phyloP scores from a whole-genome alignment of 148 eudicot genomes.

The Fallopia convolvulus region DNA sequence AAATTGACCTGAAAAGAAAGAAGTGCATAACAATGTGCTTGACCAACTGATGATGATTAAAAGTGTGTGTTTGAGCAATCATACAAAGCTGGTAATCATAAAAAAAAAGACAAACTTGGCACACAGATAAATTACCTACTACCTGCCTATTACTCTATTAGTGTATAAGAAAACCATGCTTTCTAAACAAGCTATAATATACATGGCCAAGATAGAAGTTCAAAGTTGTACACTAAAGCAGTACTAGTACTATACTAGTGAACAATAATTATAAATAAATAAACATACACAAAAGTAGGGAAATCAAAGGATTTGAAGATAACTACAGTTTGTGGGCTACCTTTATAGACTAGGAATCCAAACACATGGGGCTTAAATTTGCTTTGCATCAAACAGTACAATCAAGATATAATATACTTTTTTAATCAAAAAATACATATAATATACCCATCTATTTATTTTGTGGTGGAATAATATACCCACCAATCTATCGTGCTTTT shows the following conservation, averaged over 20 bases:
- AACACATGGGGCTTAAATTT: background rate
- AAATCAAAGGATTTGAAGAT: background rate
- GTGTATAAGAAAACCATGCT: background rate
- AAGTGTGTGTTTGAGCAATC: background rate
- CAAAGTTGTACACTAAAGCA: background rate
- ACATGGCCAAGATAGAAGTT: background rate
- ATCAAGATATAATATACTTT: background rate
- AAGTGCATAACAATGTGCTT: background rate
- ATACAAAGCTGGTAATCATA: background rate
- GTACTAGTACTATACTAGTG: background rate
- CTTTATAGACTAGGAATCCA: background rate
- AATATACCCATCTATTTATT: no score
- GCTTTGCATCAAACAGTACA: constrained; percentile 2
- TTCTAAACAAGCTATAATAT: background rate
- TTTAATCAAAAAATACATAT: no score
- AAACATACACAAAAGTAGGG: background rate
- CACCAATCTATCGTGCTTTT: background rate
- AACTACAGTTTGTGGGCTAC: background rate
- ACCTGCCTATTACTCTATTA: no score
- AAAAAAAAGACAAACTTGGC: background rate
- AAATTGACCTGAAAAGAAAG: background rate
- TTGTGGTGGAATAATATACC: background rate
- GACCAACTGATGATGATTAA: background rate
- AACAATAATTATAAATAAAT: background rate
- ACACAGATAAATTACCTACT: no score